Conservation (phyloP, 2,329 filamentous ascomycete species). For the Gnomoniopsis smithogilvyi region DNA sequence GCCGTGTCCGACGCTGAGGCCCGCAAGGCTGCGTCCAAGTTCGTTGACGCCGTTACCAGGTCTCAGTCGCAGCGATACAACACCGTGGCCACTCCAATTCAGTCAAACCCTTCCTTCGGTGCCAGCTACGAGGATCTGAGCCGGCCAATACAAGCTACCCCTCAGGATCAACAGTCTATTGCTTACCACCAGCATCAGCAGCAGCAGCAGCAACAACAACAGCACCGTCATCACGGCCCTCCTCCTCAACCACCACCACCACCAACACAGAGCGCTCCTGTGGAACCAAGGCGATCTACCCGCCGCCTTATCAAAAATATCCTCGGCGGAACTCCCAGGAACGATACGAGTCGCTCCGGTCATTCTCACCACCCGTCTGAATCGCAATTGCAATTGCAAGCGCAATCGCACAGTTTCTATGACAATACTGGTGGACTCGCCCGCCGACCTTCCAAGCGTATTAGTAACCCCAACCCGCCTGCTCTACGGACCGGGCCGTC, state of each 20-base stretch:
- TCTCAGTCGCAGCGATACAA: conserved; percentile 51
- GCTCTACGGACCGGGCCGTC: conserved; percentile 40
- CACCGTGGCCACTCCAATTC: conserved; percentile 21
- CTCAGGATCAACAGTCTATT: conserved; percentile 6
- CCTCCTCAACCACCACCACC: conserved; percentile 24
- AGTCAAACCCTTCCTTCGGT: conserved; percentile 19
- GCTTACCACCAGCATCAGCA: conserved; percentile 16
- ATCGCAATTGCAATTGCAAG: conserved; percentile 20
- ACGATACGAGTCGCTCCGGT: conserved; percentile 23
- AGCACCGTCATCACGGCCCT: conserved; percentile 21
- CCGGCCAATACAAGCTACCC: conserved; percentile 5
- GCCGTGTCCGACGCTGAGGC: conserved; percentile 32
- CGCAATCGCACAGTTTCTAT: conserved; percentile 36
- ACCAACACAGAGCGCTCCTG: conserved; percentile 26
- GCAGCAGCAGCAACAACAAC: conserved; percentile 18
- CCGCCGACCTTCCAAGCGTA: conserved; percentile 56
- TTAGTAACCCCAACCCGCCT: conserved; percentile 44
- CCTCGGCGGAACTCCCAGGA: conserved; percentile 38
- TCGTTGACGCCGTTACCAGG: conserved; percentile 45
- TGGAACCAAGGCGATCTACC: conserved; percentile 46
- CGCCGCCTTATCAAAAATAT: conserved; percentile 55
- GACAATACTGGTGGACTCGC: conserved; percentile 46
- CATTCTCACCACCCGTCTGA: conserved; percentile 22
- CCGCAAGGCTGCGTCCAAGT: conserved; percentile 37
- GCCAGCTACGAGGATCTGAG: conserved; percentile 16